These are phyloP conservation scores for Globisporangium heterothallicum DNA, from an alignment of 352 stramenopile species.

Conservation along the genomic window DNA sequence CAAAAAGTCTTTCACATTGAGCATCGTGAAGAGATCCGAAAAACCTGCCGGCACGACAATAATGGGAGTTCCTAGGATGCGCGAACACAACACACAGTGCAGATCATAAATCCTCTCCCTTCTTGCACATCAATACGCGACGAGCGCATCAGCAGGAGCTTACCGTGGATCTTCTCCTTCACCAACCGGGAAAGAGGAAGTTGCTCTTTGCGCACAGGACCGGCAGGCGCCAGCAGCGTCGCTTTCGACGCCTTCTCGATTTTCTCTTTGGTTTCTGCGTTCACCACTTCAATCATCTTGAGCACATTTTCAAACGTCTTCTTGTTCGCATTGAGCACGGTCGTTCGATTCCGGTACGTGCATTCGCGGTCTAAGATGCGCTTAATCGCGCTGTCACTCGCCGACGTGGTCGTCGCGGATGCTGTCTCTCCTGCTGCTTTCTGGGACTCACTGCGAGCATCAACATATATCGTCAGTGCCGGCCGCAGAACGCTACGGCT, in stretches of 20 bases:
- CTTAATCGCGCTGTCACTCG: constrained; percentile 48
- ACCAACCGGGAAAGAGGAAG: constrained; percentile 57
- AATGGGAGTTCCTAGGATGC: constrained; percentile 68
- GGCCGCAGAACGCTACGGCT: no score
- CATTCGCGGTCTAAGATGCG: constrained; percentile 63
- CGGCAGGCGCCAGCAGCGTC: constrained; percentile 37
- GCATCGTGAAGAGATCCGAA: constrained; percentile 85
- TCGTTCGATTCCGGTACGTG: constrained; percentile 59
- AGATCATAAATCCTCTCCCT: no score
- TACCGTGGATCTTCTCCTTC: constrained; percentile 74
- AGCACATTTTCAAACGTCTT: constrained; percentile 82
- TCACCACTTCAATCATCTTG: constrained; percentile 74
- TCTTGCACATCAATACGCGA: no score
- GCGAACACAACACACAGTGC: background rate
- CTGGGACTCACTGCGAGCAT: constrained; percentile 18
- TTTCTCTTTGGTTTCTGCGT: constrained; percentile 84
- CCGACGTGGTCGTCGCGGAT: background rate
- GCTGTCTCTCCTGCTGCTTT: constrained; percentile 19
- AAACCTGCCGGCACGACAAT: constrained; percentile 88
- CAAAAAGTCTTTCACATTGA: constrained; percentile 87
- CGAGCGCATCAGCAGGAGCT: background rate
- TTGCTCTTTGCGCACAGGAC: constrained; percentile 49
- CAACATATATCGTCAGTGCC: no score
- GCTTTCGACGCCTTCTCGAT: constrained; percentile 81
- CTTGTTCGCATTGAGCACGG: constrained; percentile 67